Base-by-base conservation (phyloP, 2,329 filamentous ascomycete genomes). In the Arthrobotrys pseudoclavata region DNA sequence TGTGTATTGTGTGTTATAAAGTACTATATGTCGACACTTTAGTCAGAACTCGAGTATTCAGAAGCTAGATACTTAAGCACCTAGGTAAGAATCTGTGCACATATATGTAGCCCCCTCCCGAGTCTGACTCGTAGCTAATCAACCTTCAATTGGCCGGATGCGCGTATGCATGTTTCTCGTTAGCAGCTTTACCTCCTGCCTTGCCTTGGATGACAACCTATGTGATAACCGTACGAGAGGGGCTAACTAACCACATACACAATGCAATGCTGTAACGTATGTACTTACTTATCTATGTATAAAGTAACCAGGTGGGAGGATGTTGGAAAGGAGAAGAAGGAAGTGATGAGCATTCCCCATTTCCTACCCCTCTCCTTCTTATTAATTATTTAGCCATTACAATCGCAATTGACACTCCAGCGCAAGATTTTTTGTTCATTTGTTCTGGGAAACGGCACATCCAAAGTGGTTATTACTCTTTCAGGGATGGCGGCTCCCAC, bases 401-500 rank as follows among this genome's bases (percentile, higher is more conserved):
- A 55, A 24, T 68, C 52, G 37, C 50, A 42, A 60, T 52, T 40
- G 26, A 40, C 7, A 34, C 12, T 34, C 26, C 13, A 40, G 9
- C 53, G 18, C 31, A 60, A 40, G 34, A 24, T 42, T 60, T 60
- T 57, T 13, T 57, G 50, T 55, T 55, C n/a, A 34, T 57, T 37
- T 60, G 53, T 60, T 20, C 34, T 31, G 53, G n/a, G 66, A 34
- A 48, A 69, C 52, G 66, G 53, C 24, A 40, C 40, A 42, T 31
- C 40, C 47, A 61, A 61, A 50, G 53, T 61, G 66, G 66, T 48
- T 52, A 55, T 67, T 67, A 37, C 63, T 37, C 31, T 40, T 67
- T 67, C 42, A 48, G 63, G 63, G 37, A 53, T 67, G 34, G 63
- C 63, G 47, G 34, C 55, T 60, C 34, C 63, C 63, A 57, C 66